Conservation (phyloP, 2,329 filamentous ascomycete species). For the Xylaria sp. region DNA sequence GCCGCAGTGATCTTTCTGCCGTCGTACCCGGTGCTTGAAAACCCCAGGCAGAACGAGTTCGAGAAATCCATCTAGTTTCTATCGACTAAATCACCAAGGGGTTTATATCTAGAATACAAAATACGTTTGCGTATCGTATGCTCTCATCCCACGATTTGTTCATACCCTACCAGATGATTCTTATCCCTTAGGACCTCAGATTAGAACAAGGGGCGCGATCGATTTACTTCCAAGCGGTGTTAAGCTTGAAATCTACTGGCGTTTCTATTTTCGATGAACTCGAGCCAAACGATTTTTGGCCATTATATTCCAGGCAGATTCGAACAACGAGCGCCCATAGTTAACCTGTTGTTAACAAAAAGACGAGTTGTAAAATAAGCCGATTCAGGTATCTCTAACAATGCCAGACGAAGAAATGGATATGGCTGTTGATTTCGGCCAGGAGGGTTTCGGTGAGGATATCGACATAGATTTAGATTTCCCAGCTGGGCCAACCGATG, state of each 20-base stretch:
- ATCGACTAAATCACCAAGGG: neutral
- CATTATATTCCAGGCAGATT: conserved; percentile 6
- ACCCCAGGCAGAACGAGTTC: neutral
- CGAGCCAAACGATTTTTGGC: conserved; percentile 16
- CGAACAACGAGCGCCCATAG: conserved; percentile 12
- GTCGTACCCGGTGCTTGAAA: neutral
- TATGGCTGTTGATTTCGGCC: conserved; percentile 49
- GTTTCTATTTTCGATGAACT: conserved; percentile 20
- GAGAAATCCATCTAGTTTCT: neutral
- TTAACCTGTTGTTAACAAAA: conserved; percentile 15
- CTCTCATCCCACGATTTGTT: conserved; percentile 2
- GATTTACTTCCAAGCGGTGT: neutral
- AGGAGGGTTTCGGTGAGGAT: conserved; percentile 46
- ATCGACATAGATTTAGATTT: conserved; percentile 53
- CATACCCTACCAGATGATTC: neutral
- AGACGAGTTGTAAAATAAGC: conserved; percentile 5
- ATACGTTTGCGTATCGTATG: conserved; percentile 4
- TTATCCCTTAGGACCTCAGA: neutral
- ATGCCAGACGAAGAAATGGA: conserved; percentile 53
- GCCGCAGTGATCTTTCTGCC: neutral
- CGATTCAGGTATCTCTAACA: conserved; percentile 25
- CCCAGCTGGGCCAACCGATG: conserved; percentile 46
- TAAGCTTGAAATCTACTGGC: conserved; percentile 4
- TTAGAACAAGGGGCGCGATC: neutral
- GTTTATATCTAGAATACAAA: neutral